phyloP scores from a whole-genome alignment of 192 early-diverging fungal species.

The Backusella morwellensis region DNA sequence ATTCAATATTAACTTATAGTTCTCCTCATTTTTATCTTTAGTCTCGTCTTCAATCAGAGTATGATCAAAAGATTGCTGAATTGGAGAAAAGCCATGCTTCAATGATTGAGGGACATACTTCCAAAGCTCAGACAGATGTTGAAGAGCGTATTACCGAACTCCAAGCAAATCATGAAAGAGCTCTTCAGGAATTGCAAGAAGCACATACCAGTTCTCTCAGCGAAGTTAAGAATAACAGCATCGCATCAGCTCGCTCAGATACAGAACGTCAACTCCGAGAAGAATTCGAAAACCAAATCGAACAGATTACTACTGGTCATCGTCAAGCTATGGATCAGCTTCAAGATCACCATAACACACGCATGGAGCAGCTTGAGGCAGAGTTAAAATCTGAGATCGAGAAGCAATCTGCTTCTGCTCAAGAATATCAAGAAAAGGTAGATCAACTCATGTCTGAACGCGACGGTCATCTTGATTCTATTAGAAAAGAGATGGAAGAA shows the following conservation, averaged over 20 bases:
- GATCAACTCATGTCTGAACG: constrained; percentile 9
- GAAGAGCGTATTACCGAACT: not conserved
- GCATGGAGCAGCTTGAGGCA: constrained; percentile 16
- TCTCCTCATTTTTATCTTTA: not conserved
- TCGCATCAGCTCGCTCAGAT: constrained; percentile 7
- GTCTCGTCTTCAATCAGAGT: constrained; percentile 10
- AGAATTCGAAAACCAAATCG: constrained; percentile 26
- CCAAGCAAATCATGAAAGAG: not conserved
- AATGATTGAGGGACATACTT: not conserved
- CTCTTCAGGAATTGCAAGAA: not conserved
- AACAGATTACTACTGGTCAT: constrained; percentile 14
- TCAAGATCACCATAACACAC: constrained; percentile 12
- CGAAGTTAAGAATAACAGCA: constrained; percentile 2
- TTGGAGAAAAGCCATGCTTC: not conserved
- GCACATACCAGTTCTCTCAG: constrained; percentile 1
- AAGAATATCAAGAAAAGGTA: constrained; percentile 6
- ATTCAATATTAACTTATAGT: not conserved
- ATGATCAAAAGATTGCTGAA: not conserved
- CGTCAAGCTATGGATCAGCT: constrained; percentile 26
- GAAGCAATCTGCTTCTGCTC: constrained; percentile 8
- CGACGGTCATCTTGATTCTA: constrained; percentile 4
- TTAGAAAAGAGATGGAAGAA: constrained; percentile 17
- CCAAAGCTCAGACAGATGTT: not conserved
- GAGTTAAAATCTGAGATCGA: constrained; percentile 13
- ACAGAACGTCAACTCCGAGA: constrained; percentile 21